Percentiles rank a stretch among this genome's conserved stretches.
phyloP scores from a whole-genome alignment of 2,329 filamentous ascomycete genomes.

The Alternaria viburni region DNA sequence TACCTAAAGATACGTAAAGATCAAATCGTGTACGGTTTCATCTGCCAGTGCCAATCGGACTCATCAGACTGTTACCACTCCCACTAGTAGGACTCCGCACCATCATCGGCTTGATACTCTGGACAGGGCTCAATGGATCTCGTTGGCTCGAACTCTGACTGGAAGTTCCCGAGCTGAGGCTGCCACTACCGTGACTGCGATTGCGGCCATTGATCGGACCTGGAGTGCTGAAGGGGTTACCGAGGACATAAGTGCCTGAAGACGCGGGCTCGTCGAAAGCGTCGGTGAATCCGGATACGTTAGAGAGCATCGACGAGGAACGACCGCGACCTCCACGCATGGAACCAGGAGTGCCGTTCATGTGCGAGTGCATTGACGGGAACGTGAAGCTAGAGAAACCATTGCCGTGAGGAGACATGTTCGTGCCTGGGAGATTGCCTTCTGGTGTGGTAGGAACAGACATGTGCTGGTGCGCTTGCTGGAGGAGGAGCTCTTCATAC shows the following conservation, averaged over 20 bases:
- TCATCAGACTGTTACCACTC: constrained; percentile 40
- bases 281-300: constrained; percentile 59
- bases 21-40: constrained; percentile 21
- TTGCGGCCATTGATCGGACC: constrained; percentile 47
- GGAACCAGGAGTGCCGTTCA: constrained; percentile 43
- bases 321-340: constrained; percentile 52
- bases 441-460: constrained; percentile 64
- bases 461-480: constrained; percentile 45
- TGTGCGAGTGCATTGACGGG: constrained; percentile 36
- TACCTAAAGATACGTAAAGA: constrained; percentile 27
- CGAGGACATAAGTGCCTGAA: constrained; percentile 33
- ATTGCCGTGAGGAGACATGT: constrained; percentile 43
- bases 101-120: constrained; percentile 42
- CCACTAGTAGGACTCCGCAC: constrained; percentile 39
- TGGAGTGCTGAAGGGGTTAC: constrained; percentile 48
- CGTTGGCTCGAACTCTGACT: constrained; percentile 48
- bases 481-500: constrained; percentile 49
- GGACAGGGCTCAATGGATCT: constrained; percentile 49
- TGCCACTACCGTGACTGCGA: constrained; percentile 58
- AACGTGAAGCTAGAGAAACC: constrained; percentile 49
- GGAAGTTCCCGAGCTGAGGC: constrained; percentile 52
- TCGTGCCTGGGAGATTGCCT: constrained; percentile 62
- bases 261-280: constrained; percentile 47
- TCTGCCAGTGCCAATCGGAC: constrained; percentile 38
- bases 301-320: constrained; percentile 60